A percentile compares a stretch with the other conserved stretches of the same genome.
Evolutionary conservation across 306 rosid species (phyloP).

Genomic region (Cyclanthera cordifolia): DNA sequence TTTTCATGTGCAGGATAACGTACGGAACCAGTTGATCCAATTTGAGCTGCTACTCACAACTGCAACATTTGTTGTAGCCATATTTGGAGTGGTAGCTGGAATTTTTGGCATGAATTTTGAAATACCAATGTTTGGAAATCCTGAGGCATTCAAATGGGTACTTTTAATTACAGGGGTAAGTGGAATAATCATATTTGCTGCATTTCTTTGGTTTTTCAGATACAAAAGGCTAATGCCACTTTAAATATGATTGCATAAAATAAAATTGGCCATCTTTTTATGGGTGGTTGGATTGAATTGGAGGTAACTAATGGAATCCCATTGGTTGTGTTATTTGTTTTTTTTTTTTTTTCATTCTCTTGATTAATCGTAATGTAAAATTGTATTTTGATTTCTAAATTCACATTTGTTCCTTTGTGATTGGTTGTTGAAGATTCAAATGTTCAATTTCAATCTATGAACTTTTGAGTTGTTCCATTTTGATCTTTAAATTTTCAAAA

Average conservation of each 20-base stretch:
- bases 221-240: slow-evolving; percentile 94
- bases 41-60: slow-evolving; percentile 93
- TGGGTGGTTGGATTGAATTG: background rate
- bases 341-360: background rate
- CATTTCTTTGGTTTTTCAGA: slow-evolving; percentile 94
- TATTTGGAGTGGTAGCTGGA: slow-evolving; percentile 96
- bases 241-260: slow-evolving; percentile 21
- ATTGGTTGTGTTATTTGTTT: background rate
- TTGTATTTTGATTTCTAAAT: too few species aligned
- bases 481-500: too few species aligned
- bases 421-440: too few species aligned
- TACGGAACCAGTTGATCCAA: slow-evolving; percentile 92
- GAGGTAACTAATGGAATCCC: slow-evolving; percentile 4
- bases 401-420: too few species aligned
- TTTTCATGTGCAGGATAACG: slow-evolving; percentile 64
- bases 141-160: slow-evolving; percentile 81
- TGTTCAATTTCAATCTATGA: too few species aligned
- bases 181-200: slow-evolving; percentile 60
- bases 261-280: background rate
- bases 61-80: slow-evolving; percentile 92
- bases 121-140: slow-evolving; percentile 46
- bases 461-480: too few species aligned
- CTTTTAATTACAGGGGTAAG: slow-evolving; percentile 59
- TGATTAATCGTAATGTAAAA: background rate
- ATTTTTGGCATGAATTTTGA: slow-evolving; percentile 86